Conservation (phyloP, 768 basidiomycete species). For the Phaeotremella skinneri region DNA sequence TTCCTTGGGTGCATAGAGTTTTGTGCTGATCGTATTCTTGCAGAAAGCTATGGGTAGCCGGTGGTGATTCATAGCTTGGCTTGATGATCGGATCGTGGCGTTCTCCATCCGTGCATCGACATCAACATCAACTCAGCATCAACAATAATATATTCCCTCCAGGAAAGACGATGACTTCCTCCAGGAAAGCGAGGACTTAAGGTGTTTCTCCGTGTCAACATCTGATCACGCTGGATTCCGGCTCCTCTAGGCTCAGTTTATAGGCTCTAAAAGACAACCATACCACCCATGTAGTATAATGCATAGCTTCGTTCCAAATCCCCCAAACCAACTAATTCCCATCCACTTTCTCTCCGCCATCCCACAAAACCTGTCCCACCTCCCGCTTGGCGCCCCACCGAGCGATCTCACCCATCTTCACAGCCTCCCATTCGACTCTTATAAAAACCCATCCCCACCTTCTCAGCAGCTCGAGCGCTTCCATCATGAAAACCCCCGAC, state of each 20-base stretch:
- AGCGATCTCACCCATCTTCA: constrained; percentile 58
- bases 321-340: not conserved
- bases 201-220: no score
- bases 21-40: not conserved
- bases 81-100: not conserved
- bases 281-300: not conserved
- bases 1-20: not conserved
- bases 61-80: not conserved
- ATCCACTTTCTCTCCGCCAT: not conserved
- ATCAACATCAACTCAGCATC: no score
- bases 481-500: constrained; percentile 79
- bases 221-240: no score
- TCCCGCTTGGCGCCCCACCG: constrained; percentile 12
- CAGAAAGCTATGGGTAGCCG: not conserved
- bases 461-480: constrained; percentile 81
- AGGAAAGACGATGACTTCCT: no score
- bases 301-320: not conserved
- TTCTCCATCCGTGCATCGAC: no score
- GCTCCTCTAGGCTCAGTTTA: not conserved
- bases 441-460: constrained; percentile 99
- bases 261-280: no score
- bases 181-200: no score
- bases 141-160: no score
- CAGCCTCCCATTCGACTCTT: constrained; percentile 92
- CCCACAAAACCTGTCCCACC: constrained; percentile 8